Evolutionary conservation across 2,329 filamentous ascomycete species (phyloP).

Genomic region (Diaporthe vexans): DNA sequence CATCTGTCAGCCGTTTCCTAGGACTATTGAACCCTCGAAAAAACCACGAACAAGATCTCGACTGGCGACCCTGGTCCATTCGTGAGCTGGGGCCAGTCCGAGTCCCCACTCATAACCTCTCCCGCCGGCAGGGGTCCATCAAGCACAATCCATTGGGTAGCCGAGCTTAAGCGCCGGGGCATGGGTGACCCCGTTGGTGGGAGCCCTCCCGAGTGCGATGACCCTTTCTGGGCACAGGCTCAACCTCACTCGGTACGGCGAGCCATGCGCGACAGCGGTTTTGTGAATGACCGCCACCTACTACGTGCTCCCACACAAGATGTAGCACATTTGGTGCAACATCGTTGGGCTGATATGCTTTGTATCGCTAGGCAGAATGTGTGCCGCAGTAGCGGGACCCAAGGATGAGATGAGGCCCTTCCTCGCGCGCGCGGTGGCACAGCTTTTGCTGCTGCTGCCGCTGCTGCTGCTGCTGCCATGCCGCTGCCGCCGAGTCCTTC

Average conservation of each 20-base stretch:
- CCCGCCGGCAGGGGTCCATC: slow-evolving; percentile 24
- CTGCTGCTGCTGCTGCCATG: not conserved
- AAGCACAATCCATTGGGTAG: slow-evolving; percentile 36
- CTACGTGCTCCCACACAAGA: not conserved
- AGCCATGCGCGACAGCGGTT: not conserved
- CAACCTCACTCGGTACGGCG: slow-evolving; percentile 11
- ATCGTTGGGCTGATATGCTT: slow-evolving; percentile 1
- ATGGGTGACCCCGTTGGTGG: slow-evolving; percentile 27
- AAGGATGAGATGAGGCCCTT: not conserved
- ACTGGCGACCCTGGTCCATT: slow-evolving; percentile 14
- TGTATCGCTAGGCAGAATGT: slow-evolving; percentile 4
- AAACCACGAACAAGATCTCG: slow-evolving; percentile 1
- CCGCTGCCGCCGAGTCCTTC: slow-evolving; percentile 20
- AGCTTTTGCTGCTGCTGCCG: not conserved
- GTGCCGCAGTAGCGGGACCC: not conserved
- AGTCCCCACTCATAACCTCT: slow-evolving; percentile 32
- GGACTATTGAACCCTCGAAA: slow-evolving; percentile 1
- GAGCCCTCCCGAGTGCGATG: slow-evolving; percentile 22
- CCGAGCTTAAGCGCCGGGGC: slow-evolving; percentile 36
- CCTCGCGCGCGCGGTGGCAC: not conserved
- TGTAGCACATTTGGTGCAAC: not conserved
- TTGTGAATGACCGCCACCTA: slow-evolving; percentile 9
- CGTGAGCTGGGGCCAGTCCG: slow-evolving; percentile 39
- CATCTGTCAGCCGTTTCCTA: not conserved
- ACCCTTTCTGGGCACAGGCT: not conserved